These are phyloP conservation scores for Paecilomyces dactylethromorphus DNA, from an alignment of 2,329 filamentous ascomycete species.

Conservation along the genomic window DNA sequence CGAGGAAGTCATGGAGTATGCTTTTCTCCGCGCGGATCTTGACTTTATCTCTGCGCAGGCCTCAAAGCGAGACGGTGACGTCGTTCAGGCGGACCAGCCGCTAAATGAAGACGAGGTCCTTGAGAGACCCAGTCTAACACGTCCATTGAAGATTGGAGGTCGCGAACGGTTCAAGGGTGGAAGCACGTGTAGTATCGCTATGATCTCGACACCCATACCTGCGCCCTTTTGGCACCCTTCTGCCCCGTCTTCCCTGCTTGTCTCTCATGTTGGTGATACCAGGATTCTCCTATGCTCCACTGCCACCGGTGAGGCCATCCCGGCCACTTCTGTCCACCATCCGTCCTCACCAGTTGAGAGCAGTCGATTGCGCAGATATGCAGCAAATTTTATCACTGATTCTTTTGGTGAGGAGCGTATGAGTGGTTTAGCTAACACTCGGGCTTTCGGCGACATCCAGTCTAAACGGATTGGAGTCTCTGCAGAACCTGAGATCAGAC, in stretches of 20 bases:
- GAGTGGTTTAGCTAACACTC: slow-evolving; percentile 84
- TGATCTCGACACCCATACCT: slow-evolving; percentile 87
- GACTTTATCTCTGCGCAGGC: slow-evolving; percentile 92
- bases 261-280: slow-evolving; percentile 90
- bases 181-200: slow-evolving; percentile 80
- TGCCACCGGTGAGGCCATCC: slow-evolving; percentile 68
- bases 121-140: slow-evolving; percentile 51
- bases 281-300: slow-evolving; percentile 86
- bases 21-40: slow-evolving; percentile 87
- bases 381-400: slow-evolving; percentile 82
- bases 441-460: slow-evolving; percentile 86
- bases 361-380: slow-evolving; percentile 75
- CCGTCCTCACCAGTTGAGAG: slow-evolving; percentile 81
- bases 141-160: slow-evolving; percentile 58
- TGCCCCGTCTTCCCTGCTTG: slow-evolving; percentile 73
- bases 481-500: slow-evolving; percentile 82
- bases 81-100: slow-evolving; percentile 64
- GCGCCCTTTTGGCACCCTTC: slow-evolving; percentile 93
- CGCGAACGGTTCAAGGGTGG: slow-evolving; percentile 80
- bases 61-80: slow-evolving; percentile 67
- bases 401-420: slow-evolving; percentile 97
- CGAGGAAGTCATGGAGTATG: slow-evolving; percentile 68
- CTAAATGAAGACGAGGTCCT: slow-evolving; percentile 82
- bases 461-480: slow-evolving; percentile 90
- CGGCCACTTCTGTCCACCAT: slow-evolving; percentile 86